Conservation (phyloP, 1,284 basidiomycete species). For the Mycena sp. region DNA sequence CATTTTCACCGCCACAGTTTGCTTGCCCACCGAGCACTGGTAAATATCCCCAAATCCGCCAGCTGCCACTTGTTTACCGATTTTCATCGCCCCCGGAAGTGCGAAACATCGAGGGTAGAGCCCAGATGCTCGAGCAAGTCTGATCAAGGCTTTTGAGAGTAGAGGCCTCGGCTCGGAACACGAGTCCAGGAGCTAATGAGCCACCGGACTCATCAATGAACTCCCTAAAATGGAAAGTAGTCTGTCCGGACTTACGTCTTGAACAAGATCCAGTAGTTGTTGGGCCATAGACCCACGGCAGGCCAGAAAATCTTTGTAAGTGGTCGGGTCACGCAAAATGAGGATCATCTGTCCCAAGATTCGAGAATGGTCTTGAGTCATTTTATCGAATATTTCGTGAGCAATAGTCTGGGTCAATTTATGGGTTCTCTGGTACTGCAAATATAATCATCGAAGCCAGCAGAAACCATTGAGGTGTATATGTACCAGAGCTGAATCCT, state of each 20-base stretch:
- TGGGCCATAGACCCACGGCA: not conserved
- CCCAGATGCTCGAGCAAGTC: constrained; percentile 10
- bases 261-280: constrained; percentile 14
- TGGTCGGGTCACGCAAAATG: not conserved
- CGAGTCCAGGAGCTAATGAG: constrained; percentile 3
- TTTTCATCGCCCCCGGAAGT: not conserved
- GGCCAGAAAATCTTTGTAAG: not conserved
- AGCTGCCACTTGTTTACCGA: constrained; percentile 6
- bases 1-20: constrained; percentile 9
- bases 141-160: constrained; percentile 7
- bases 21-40: not conserved
- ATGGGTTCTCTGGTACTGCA: not conserved
- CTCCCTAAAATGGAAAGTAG: not conserved
- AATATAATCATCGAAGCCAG: not conserved
- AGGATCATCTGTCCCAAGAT: not conserved
- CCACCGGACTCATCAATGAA: not conserved
- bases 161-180: not conserved
- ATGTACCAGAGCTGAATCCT: no score
- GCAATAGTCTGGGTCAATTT: no score
- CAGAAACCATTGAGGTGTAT: not conserved
- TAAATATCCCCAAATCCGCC: constrained; percentile 9
- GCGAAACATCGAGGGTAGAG: constrained; percentile 10
- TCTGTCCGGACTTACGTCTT: constrained; percentile 7
- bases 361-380: not conserved
- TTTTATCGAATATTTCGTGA: not conserved